Evolutionary conservation across 768 basidiomycete species (phyloP).

Genomic region (Russula foetens): DNA sequence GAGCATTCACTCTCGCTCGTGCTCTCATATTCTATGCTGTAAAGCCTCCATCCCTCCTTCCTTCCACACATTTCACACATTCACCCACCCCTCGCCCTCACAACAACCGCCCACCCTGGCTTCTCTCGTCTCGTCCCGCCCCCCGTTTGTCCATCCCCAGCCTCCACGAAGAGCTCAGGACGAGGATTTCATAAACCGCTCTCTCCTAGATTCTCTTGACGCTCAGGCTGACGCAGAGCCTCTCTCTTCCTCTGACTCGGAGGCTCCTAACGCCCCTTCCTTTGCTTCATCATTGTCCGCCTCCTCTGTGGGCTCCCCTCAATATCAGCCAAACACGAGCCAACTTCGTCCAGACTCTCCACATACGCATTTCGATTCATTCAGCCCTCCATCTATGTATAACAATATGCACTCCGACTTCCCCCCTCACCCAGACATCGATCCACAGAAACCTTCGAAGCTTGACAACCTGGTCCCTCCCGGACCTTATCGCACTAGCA

Average conservation of each 20-base stretch:
- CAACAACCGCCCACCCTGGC: slow-evolving; percentile 28
- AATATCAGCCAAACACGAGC: slow-evolving; percentile 45
- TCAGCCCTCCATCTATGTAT: slow-evolving; percentile 27
- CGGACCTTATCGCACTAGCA: slow-evolving; percentile 20
- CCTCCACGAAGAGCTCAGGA: slow-evolving; percentile 31
- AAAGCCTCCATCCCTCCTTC: neutral
- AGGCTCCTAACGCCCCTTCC: slow-evolving; percentile 34
- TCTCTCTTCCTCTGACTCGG: slow-evolving; percentile 43
- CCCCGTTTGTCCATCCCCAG: slow-evolving; percentile 25
- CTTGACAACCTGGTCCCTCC: slow-evolving; percentile 18
- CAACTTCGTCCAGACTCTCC: slow-evolving; percentile 48
- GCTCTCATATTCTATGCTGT: slow-evolving; percentile 24
- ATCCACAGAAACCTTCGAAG: slow-evolving; percentile 18
- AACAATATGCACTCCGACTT: slow-evolving; percentile 23
- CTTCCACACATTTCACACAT: neutral
- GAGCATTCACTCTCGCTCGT: slow-evolving; percentile 27
- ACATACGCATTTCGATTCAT: slow-evolving; percentile 34
- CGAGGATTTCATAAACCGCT: slow-evolving; percentile 85
- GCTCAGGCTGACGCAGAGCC: slow-evolving; percentile 79
- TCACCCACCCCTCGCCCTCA: slow-evolving; percentile 22
- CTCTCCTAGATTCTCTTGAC: slow-evolving; percentile 75
- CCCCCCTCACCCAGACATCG: slow-evolving; percentile 11
- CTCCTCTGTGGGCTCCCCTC: slow-evolving; percentile 39
- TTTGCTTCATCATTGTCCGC: slow-evolving; percentile 44
- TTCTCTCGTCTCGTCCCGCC: slow-evolving; percentile 27